phyloP scores from a whole-genome alignment of 805 yeast species.

The Candida quercuum region DNA sequence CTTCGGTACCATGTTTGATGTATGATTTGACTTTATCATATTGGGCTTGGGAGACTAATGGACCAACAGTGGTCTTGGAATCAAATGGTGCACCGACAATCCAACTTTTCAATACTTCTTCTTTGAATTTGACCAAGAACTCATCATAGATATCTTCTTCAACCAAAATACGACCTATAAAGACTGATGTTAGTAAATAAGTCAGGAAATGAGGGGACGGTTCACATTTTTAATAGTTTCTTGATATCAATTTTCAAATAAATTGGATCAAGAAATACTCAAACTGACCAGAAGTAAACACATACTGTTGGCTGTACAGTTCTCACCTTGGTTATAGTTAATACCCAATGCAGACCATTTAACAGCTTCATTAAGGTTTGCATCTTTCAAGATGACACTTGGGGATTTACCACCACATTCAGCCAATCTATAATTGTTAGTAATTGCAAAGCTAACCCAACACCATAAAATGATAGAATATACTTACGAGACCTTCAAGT shows the following conservation, averaged over 20 bases:
- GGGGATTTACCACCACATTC: slow-evolving; percentile 78
- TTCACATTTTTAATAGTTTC: too few species aligned
- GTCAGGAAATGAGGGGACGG: too few species aligned
- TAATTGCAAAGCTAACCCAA: too few species aligned
- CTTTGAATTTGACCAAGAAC: slow-evolving; percentile 39
- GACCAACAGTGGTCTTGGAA: slow-evolving; percentile 47
- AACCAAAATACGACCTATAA: slow-evolving; percentile 53
- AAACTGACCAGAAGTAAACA: too few species aligned
- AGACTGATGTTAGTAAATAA: too few species aligned
- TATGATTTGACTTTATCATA: slow-evolving; percentile 44
- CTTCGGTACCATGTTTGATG: slow-evolving; percentile 39
- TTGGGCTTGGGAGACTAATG: slow-evolving; percentile 54
- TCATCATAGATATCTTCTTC: slow-evolving; percentile 52
- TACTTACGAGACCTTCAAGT: too few species aligned
- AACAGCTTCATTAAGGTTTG: slow-evolving; percentile 58
- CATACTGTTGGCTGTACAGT: slow-evolving; percentile 64
- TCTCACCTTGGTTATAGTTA: slow-evolving; percentile 61
- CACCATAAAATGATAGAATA: too few species aligned
- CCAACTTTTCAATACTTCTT: slow-evolving; percentile 44
- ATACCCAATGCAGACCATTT: slow-evolving; percentile 66
- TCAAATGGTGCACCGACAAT: slow-evolving; percentile 52
- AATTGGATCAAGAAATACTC: too few species aligned
- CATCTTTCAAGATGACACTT: slow-evolving; percentile 55
- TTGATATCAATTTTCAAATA: too few species aligned
- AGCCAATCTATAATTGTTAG: too few species aligned